Conservation (phyloP, 202 grass and related monocot genomes). For the Schoenoplectus triqueter region DNA sequence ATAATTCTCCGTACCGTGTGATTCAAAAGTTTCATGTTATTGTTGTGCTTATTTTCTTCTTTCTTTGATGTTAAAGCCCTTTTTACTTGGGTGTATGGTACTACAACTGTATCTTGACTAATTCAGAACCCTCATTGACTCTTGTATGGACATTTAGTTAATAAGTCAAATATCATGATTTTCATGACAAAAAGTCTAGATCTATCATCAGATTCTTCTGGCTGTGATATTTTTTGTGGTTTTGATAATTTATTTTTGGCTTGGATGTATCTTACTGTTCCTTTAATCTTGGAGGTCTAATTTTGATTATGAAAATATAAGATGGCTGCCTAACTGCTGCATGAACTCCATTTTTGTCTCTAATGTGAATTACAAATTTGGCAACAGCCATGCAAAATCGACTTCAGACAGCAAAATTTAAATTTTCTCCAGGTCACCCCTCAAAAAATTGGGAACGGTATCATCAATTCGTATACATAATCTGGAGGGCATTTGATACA, state of each 20-base stretch:
- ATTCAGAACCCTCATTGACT: not conserved
- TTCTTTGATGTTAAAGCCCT: conserved; percentile 30
- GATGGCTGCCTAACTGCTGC: not conserved
- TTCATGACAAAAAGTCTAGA: not conserved
- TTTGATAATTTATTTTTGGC: conserved; percentile 1
- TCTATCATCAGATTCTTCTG: not conserved
- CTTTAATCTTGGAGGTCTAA: not conserved
- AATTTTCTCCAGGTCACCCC: conserved; percentile 7
- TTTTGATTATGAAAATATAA: not conserved
- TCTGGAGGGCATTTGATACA: conserved; percentile 9
- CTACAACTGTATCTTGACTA: conserved; percentile 23
- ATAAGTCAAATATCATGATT: not conserved
- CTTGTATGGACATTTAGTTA: conserved; percentile 22
- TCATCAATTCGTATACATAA: conserved; percentile 7
- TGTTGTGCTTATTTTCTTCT: conserved; percentile 17
- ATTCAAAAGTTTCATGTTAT: conserved; percentile 22
- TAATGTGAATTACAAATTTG: not conserved
- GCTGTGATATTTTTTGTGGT: not conserved
- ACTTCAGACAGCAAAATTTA: not conserved
- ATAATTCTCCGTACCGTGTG: conserved; percentile 75
- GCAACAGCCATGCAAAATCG: not conserved
- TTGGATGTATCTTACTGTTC: not conserved
- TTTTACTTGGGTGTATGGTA: conserved; percentile 29
- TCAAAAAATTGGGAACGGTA: not conserved
- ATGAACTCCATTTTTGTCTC: not conserved